A percentile compares a stretch with the other conserved stretches of the same genome.
phyloP scores from a whole-genome alignment of 2,329 filamentous ascomycete genomes.

The Alternaria gaisen region DNA sequence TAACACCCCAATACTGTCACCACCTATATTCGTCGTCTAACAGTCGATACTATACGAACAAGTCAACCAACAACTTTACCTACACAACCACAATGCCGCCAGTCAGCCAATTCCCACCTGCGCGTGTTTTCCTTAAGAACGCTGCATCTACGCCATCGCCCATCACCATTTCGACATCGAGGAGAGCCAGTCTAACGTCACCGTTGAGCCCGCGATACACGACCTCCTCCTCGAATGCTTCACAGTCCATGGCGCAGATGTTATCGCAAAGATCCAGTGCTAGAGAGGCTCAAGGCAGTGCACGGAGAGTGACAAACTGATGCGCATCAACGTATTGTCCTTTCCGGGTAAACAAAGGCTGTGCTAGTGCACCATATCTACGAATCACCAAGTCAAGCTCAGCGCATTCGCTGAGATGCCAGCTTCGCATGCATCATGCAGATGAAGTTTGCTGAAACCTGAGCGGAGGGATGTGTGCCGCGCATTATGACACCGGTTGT shows the following conservation, averaged over 20 bases:
- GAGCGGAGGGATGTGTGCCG: background rate
- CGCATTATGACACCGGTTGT: background rate
- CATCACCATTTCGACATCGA: conserved; percentile 8
- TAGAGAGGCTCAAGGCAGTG: background rate
- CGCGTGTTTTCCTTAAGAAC: conserved; percentile 43
- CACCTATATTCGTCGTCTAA: background rate
- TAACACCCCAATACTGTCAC: background rate
- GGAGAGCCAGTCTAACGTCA: conserved; percentile 19
- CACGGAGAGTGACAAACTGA: conserved; percentile 12
- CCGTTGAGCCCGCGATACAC: conserved; percentile 27
- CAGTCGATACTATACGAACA: background rate
- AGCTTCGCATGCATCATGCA: background rate
- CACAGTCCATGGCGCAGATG: conserved; percentile 36
- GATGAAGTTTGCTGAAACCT: background rate
- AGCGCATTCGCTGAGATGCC: background rate
- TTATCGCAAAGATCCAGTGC: conserved; percentile 35
- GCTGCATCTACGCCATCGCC: conserved; percentile 14
- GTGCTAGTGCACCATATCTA: background rate
- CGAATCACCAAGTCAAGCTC: background rate
- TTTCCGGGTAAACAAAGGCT: background rate
- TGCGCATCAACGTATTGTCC: background rate
- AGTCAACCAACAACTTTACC: background rate
- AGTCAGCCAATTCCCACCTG: conserved; percentile 45
- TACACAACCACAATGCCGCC: conserved; percentile 35
- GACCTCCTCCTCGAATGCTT: conserved; percentile 32